Percentiles rank a stretch among this genome's conserved stretches.
Conservation (phyloP, 257 asterid genomes). For the Euphrasia confusa region DNA sequence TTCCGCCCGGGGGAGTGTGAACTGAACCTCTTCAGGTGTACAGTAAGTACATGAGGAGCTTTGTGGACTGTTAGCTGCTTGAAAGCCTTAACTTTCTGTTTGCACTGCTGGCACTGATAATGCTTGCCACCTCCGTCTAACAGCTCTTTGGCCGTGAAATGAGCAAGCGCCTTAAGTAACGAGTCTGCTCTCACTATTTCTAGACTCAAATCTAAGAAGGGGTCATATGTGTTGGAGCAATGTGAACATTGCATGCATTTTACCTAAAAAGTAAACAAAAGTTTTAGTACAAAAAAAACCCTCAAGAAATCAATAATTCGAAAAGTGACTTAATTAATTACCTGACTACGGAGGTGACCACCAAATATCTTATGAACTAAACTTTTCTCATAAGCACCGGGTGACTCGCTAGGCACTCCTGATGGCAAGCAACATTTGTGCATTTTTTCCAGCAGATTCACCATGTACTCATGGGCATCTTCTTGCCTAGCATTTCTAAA, state of each 20-base stretch:
- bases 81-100: constrained; percentile 85
- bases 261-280: constrained; percentile 47
- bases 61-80: constrained; percentile 79
- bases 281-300: background rate
- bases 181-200: constrained; percentile 83
- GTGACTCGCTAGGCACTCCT: constrained; percentile 93
- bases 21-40: constrained; percentile 89
- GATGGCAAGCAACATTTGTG: constrained; percentile 97
- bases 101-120: constrained; percentile 90
- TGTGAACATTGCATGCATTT: constrained; percentile 91
- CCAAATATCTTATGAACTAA: constrained; percentile 97
- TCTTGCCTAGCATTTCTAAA: constrained; percentile 91
- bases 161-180: constrained; percentile 63
- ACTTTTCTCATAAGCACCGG: constrained; percentile 88
- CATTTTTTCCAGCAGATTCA: constrained; percentile 89
- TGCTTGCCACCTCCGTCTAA: constrained; percentile 89
- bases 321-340: constrained; percentile 30
- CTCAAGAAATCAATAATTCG: constrained; percentile 6
- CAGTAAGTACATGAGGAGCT: constrained; percentile 86
- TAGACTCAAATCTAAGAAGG: constrained; percentile 87
- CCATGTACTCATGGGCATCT: constrained; percentile 99
- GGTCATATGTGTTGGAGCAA: constrained; percentile 87
- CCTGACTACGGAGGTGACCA: constrained; percentile 94
- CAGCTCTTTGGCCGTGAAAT: constrained; percentile 81
- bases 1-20: constrained; percentile 61